A percentile compares a stretch with the other conserved stretches of the same genome.
These are phyloP conservation scores for Lepraria neglecta DNA, from an alignment of 495 filamentous ascomycete genomes.

Conservation along the genomic window DNA sequence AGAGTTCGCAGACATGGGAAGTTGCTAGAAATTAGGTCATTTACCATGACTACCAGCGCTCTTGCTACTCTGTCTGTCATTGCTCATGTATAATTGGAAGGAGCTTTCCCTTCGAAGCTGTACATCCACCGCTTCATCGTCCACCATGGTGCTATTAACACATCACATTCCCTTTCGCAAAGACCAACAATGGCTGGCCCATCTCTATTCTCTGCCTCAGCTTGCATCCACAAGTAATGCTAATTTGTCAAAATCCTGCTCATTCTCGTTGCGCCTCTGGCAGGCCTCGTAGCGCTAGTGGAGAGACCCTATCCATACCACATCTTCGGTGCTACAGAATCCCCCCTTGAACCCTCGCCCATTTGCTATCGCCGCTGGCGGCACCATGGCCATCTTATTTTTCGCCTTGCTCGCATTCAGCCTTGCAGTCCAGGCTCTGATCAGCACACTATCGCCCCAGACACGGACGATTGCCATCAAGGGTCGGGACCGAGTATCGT, in stretches of 20 bases:
- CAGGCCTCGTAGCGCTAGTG: conserved; percentile 17
- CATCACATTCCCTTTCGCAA: neutral
- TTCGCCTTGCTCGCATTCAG: conserved; percentile 18
- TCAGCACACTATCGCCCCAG: neutral
- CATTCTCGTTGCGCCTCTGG: conserved; percentile 18
- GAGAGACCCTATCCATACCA: conserved; percentile 7
- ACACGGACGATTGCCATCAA: neutral
- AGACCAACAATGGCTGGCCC: neutral
- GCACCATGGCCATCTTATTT: conserved; percentile 20
- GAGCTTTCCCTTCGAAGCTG: neutral
- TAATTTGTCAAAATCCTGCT: neutral
- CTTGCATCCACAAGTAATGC: conserved; percentile 11
- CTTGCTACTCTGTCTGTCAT: neutral
- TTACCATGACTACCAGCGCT: neutral
- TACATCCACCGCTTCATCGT: neutral
- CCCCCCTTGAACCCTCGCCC: neutral
- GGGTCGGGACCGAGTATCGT: neutral
- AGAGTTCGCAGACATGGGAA: no score
- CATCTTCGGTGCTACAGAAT: neutral
- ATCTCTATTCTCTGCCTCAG: neutral
- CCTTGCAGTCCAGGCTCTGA: conserved; percentile 6
- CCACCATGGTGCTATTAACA: neutral
- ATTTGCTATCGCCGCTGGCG: conserved; percentile 15
- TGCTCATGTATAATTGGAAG: neutral
- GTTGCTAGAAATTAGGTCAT: no score